Evolutionary conservation across 2,329 filamentous ascomycete species (phyloP), one percentile per base, ranked within the genome.

Genomic region (Fusarium secorum): DNA sequence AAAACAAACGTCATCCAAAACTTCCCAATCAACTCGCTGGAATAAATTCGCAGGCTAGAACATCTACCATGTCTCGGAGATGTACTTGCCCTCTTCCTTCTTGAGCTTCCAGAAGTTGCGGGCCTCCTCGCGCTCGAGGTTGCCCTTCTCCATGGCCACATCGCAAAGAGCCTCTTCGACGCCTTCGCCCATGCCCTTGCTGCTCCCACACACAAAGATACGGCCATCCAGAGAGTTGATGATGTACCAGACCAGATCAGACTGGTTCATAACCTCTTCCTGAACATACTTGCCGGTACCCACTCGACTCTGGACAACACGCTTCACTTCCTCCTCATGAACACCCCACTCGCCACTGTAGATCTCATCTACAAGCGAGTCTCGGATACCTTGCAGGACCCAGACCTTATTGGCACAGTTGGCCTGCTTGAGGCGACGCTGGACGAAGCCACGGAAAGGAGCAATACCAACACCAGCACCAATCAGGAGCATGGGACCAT

Each of bases 331-430:
- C 56, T 93, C 90, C 79, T 98, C 95, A 76, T 97, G 93, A 4
- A 96, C 93, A 53, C 96, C 96, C 88, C 97, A 97, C 80, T 99
- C 96, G 74, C 96, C 96, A 64, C 91, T 93, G 84, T 99, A 99
- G 42, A 99, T 90, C 82, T 99, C 96, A 78, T 99, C 96, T 26
- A 98, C 89, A 44, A 97, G 89, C 30, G 93, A 94, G 82, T 99
- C 96, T n/a, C 95, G 92, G 48, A 97, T 90, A 41, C 95, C 95
- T 82, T 98, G 95, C 46, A 98, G 88, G 48, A 98, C 93, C 95
- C 95, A 98, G 76, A 98, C 95, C 84, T 98, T 98, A 86, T 98
- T 98, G 70, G 94, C 94, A 78, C 95, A 97, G 83, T 97, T 98
- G 78, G 95, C 95, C 68, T 94, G 96, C 86, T 95, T 95, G 62